Percentiles rank a stretch among this genome's conserved stretches.
These are phyloP conservation scores for Sechiopsis laciniata DNA, from an alignment of 306 rosid genomes.

Conservation along the genomic window DNA sequence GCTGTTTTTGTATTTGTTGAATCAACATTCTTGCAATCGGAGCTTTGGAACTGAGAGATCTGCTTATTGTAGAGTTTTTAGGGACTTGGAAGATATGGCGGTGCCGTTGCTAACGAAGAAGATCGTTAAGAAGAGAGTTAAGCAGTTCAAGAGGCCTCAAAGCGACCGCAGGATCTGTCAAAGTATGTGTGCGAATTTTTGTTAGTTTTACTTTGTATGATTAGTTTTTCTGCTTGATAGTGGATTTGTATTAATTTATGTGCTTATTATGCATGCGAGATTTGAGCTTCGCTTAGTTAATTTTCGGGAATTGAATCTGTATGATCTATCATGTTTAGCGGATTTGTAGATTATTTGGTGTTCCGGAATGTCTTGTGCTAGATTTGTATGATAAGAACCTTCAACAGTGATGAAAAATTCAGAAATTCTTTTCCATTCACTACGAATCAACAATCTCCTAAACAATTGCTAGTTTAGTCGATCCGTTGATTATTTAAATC, in stretches of 20 bases:
- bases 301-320: not conserved
- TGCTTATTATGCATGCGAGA: not conserved
- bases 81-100: slow-evolving; percentile 45
- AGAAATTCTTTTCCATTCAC: too few relatives aligned
- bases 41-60: not conserved
- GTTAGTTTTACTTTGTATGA: not conserved
- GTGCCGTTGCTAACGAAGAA: slow-evolving; percentile 63
- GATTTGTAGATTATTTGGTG: not conserved
- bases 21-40: not conserved
- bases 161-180: slow-evolving; percentile 70
- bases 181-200: slow-evolving; percentile 35
- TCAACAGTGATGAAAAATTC: too few relatives aligned
- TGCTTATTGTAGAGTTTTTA: not conserved
- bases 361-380: slow-evolving; percentile 25
- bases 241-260: not conserved
- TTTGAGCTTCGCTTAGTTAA: not conserved
- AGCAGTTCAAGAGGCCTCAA: slow-evolving; percentile 71
- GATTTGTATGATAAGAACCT: too few relatives aligned
- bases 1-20: not conserved
- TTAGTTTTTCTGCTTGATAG: not conserved
- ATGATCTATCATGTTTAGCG: not conserved
- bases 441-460: too few relatives aligned
- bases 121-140: slow-evolving; percentile 76
- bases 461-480: too few relatives aligned
- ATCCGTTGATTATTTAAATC: too few relatives aligned